A percentile compares a stretch with the other conserved stretches of the same genome.
These are phyloP conservation scores for Samsoniella hepiali DNA, from an alignment of 2,329 filamentous ascomycete genomes.

Conservation along the genomic window DNA sequence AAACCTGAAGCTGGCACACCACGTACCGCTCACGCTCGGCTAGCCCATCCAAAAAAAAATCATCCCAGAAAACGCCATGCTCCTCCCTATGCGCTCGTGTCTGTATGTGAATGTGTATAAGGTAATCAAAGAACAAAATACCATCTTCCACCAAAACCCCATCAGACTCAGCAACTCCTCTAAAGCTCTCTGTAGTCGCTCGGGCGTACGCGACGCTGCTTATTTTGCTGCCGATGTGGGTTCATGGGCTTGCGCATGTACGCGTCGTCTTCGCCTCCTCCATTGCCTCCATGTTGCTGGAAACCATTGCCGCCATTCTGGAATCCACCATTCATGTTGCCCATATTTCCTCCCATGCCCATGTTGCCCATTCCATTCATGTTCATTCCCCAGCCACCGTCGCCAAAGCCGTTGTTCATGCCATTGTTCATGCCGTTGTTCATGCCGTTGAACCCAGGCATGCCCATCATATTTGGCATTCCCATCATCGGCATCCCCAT, in stretches of 20 bases:
- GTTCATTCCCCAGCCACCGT: conserved; percentile 19
- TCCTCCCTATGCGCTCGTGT: background rate
- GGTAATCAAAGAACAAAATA: conserved; percentile 10
- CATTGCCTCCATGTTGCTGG: conserved; percentile 20
- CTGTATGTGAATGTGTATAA: background rate
- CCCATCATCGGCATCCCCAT: conserved; percentile 36
- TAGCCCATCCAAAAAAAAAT: conserved; percentile 1
- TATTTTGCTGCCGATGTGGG: conserved; percentile 82
- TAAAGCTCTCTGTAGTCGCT: conserved; percentile 84
- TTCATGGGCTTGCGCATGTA: conserved; percentile 97
- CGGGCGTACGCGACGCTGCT: conserved; percentile 73
- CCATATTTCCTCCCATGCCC: conserved; percentile 29
- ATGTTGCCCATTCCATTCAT: conserved; percentile 22
- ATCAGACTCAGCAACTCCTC: background rate
- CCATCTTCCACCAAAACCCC: background rate
- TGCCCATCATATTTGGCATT: conserved; percentile 26
- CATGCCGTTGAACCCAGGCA: conserved; percentile 24
- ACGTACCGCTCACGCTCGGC: background rate
- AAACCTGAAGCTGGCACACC: background rate
- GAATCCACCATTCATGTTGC: conserved; percentile 27
- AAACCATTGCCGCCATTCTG: conserved; percentile 28
- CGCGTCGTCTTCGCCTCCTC: conserved; percentile 75
- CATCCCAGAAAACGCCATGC: conserved; percentile 7
- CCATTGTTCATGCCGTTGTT: conserved; percentile 16
- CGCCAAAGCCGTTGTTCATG: conserved; percentile 22